Evolutionary conservation across 2,329 filamentous ascomycete genomes (phyloP).

Genomic region (Pseudogymnoascus sp.): DNA sequence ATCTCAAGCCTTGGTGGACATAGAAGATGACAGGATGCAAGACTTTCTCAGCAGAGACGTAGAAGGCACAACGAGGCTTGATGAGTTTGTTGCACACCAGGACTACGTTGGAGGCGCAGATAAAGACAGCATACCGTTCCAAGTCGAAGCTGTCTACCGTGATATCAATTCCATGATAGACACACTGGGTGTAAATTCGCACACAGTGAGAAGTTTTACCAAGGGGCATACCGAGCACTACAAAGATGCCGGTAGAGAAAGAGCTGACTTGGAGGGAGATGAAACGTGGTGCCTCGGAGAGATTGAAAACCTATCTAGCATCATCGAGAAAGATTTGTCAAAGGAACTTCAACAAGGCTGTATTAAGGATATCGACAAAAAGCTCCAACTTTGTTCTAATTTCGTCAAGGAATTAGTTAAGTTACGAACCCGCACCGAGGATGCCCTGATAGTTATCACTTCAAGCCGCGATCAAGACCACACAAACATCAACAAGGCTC

Average conservation of each 20-base stretch:
- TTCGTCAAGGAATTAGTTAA: constrained; percentile 62
- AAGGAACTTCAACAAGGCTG: constrained; percentile 57
- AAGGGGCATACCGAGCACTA: constrained; percentile 54
- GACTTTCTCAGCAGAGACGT: constrained; percentile 52
- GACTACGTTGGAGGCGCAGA: constrained; percentile 40
- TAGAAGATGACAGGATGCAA: constrained; percentile 63
- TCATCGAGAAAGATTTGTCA: constrained; percentile 58
- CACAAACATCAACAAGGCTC: constrained; percentile 52
- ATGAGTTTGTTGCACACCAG: constrained; percentile 59
- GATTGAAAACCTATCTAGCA: constrained; percentile 56
- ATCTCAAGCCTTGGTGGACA: constrained; percentile 50
- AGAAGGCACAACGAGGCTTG: constrained; percentile 52
- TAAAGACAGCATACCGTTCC: constrained; percentile 48
- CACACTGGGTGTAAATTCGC: constrained; percentile 77
- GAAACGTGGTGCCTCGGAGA: constrained; percentile 71
- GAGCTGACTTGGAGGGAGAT: constrained; percentile 59
- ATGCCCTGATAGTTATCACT: constrained; percentile 68
- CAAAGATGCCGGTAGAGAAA: constrained; percentile 46
- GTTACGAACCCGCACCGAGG: constrained; percentile 66
- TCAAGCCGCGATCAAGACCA: constrained; percentile 60
- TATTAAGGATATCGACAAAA: constrained; percentile 59
- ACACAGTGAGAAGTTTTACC: constrained; percentile 49
- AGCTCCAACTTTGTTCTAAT: constrained; percentile 59
- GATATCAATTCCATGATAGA: constrained; percentile 94
- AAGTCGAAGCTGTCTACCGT: constrained; percentile 61